Conservation (phyloP, 1,139 yeast species). For the Lipomyces yarrowii region DNA sequence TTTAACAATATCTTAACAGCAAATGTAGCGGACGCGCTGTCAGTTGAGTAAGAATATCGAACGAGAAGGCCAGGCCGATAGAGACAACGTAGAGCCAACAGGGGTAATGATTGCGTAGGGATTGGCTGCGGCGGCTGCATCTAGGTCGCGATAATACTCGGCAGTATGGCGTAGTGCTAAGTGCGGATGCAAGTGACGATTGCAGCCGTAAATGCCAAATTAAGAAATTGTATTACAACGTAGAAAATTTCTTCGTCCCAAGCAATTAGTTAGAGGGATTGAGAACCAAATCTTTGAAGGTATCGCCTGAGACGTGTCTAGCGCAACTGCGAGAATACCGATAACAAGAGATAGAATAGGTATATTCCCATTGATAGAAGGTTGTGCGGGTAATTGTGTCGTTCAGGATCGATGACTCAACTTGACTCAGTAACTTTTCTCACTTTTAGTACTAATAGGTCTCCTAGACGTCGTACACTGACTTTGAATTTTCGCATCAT, state of each 20-base stretch:
- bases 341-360: neutral
- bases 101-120: neutral
- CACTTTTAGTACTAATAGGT: neutral
- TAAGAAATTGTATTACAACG: neutral
- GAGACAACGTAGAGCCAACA: neutral
- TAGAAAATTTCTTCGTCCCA: slow-evolving; percentile 4
- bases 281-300: neutral
- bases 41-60: neutral
- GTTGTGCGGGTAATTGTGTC: neutral
- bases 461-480: neutral
- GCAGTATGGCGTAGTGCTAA: slow-evolving; percentile 15
- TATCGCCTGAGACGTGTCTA: neutral
- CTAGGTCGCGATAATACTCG: slow-evolving; percentile 12
- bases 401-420: neutral
- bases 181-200: neutral
- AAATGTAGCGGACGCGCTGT: neutral
- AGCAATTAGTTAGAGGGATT: neutral
- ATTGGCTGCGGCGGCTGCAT: neutral
- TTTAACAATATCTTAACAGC: neutral
- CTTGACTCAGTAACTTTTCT: neutral
- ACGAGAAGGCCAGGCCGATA: neutral
- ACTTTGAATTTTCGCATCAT: slow-evolving; percentile 5
- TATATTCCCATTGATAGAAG: neutral
- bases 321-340: neutral
- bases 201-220: neutral